Percentiles rank a stretch among this genome's conserved stretches.
Conservation (phyloP, 2,329 filamentous ascomycete genomes). For the Colletotrichum tamarilloi region DNA sequence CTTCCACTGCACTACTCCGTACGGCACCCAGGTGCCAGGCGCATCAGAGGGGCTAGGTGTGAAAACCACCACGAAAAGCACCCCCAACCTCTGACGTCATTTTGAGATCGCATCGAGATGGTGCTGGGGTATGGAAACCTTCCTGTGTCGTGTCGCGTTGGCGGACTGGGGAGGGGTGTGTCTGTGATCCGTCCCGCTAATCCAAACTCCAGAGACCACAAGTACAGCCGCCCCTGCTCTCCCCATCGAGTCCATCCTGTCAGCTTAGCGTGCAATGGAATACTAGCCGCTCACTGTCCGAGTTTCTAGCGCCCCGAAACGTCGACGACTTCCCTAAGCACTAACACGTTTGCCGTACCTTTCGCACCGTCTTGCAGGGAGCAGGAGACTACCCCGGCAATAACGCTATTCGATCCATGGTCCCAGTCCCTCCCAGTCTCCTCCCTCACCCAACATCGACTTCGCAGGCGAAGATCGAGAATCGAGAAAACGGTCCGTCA, state of each 20-base stretch:
- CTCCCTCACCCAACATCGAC: conserved; percentile 29
- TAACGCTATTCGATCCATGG: conserved; percentile 18
- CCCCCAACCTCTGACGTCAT: conserved; percentile 23
- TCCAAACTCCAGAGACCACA: neutral
- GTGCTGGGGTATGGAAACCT: neutral
- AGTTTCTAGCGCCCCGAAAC: neutral
- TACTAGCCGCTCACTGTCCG: conserved; percentile 22
- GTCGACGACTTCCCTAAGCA: neutral
- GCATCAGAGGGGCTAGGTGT: neutral
- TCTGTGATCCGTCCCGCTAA: conserved; percentile 17
- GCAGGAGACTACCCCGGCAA: neutral
- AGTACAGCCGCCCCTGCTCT: neutral
- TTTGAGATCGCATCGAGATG: conserved; percentile 33
- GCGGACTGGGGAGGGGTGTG: neutral
- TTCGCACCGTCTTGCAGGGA: neutral
- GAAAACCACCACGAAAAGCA: conserved; percentile 11
- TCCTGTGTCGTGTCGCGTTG: conserved; percentile 24
- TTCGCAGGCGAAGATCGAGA: conserved; percentile 22
- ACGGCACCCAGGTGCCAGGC: neutral
- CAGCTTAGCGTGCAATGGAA: conserved; percentile 4
- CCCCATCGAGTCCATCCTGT: neutral
- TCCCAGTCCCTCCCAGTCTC: conserved; percentile 21
- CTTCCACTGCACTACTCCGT: neutral
- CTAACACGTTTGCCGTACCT: conserved; percentile 1
- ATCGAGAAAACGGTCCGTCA: conserved; percentile 5